Percentiles rank a stretch among this genome's conserved stretches.
These are phyloP conservation scores for Mycena olivaceomarginata DNA, from an alignment of 768 basidiomycete genomes.

Conservation along the genomic window DNA sequence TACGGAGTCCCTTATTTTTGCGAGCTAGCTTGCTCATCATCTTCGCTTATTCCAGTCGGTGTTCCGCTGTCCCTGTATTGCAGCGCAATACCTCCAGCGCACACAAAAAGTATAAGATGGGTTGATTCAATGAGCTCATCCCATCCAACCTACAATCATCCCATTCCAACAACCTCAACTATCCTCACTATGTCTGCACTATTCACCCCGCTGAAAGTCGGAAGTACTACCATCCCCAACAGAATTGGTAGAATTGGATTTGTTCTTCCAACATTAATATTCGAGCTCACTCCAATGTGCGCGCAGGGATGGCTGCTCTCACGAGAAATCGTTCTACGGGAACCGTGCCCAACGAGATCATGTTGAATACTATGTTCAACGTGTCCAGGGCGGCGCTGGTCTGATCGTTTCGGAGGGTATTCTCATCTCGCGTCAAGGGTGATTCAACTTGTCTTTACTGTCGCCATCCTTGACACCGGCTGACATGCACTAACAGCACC, in stretches of 20 bases:
- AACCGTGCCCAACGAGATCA: constrained; percentile 57
- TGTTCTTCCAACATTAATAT: neutral
- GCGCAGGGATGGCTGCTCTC: constrained; percentile 51
- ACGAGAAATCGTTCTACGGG: constrained; percentile 40
- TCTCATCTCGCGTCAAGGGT: constrained; percentile 55
- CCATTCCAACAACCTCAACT: too few relatives aligned
- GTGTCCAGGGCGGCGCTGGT: constrained; percentile 59
- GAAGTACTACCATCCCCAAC: constrained; percentile 56
- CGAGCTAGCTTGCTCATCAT: too few relatives aligned
- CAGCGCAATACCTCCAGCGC: too few relatives aligned
- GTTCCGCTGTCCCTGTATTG: too few relatives aligned
- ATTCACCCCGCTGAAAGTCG: constrained; percentile 55
- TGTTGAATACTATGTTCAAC: constrained; percentile 60
- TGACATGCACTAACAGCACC: constrained; percentile 34
- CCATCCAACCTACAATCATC: too few relatives aligned
- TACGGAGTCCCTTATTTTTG: too few relatives aligned
- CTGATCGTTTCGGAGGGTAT: constrained; percentile 58
- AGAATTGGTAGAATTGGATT: constrained; percentile 43
- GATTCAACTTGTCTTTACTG: neutral
- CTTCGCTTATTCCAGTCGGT: too few relatives aligned
- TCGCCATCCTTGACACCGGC: neutral
- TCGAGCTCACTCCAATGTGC: neutral
- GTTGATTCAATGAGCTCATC: too few relatives aligned
- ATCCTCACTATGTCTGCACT: constrained; percentile 21
- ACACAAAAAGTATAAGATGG: too few relatives aligned